Evolutionary conservation across 2,329 filamentous ascomycete genomes (phyloP).

Genomic region (Plenodomus biglobosus): DNA sequence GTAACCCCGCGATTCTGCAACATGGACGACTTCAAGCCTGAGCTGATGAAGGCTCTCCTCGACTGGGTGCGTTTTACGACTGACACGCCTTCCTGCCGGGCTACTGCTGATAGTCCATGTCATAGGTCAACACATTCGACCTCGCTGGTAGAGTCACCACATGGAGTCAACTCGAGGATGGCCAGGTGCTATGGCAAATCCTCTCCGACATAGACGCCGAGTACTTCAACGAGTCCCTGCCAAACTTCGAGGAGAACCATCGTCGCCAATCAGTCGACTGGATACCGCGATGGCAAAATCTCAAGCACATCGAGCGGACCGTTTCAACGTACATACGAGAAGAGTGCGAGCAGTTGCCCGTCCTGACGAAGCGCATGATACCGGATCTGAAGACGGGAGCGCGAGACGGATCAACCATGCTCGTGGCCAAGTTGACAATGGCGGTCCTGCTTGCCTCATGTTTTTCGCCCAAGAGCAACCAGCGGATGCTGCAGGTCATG

Average conservation of each 20-base stretch:
- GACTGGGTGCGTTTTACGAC: conserved; percentile 37
- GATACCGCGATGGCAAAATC: conserved; percentile 56
- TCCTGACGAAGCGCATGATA: conserved; percentile 44
- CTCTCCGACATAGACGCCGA: conserved; percentile 51
- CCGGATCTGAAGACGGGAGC: conserved; percentile 54
- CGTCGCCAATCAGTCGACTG: conserved; percentile 50
- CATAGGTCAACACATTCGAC: conserved; percentile 50
- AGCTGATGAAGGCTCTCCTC: conserved; percentile 43
- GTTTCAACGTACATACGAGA: conserved; percentile 54
- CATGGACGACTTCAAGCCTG: conserved; percentile 47
- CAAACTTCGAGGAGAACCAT: conserved; percentile 47
- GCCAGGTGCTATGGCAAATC: conserved; percentile 52
- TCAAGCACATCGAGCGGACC: conserved; percentile 54
- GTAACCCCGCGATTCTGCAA: conserved; percentile 15
- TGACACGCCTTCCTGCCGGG: background rate
- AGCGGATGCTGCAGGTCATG: conserved; percentile 51
- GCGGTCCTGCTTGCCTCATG: conserved; percentile 52
- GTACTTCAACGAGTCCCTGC: conserved; percentile 53
- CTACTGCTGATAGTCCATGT: conserved; percentile 6
- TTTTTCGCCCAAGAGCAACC: conserved; percentile 51
- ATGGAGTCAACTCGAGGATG: conserved; percentile 51
- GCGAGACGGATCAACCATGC: conserved; percentile 47
- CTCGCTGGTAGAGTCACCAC: conserved; percentile 39
- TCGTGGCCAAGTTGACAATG: conserved; percentile 50
- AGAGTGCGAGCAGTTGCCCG: conserved; percentile 45